Conservation (phyloP, 768 basidiomycete species). For the Gautieria morchelliformis region DNA sequence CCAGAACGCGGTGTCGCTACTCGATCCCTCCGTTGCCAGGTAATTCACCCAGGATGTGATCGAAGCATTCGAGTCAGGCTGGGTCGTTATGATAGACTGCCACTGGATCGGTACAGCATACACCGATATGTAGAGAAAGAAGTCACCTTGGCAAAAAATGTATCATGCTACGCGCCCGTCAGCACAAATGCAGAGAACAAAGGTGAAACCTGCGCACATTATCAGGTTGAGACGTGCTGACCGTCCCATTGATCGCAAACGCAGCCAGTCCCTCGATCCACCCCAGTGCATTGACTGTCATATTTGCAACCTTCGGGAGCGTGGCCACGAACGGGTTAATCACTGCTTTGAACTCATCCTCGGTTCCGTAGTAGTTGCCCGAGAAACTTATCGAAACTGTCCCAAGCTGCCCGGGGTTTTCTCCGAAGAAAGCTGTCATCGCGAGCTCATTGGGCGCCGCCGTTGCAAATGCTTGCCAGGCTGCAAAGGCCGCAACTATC, state of each 20-base stretch:
- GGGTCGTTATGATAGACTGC: conserved; percentile 9
- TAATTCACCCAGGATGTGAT: conserved; percentile 29
- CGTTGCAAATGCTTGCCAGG: conserved; percentile 13
- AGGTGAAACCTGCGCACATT: background rate
- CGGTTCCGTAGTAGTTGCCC: conserved; percentile 13
- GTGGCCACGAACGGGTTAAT: conserved; percentile 6
- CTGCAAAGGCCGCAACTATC: conserved; percentile 20
- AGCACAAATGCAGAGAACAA: background rate
- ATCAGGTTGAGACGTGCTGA: conserved; percentile 11
- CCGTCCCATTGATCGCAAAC: conserved; percentile 6
- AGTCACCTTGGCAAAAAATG: conserved; percentile 14
- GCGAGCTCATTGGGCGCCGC: conserved; percentile 11
- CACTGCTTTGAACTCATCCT: conserved; percentile 6
- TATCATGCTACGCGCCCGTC: conserved; percentile 7
- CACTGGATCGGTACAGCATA: background rate
- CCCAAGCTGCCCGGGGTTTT: background rate
- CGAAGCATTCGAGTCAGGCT: conserved; percentile 15
- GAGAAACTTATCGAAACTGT: conserved; percentile 2
- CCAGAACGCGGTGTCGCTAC: conserved; percentile 25
- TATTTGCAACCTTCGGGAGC: background rate
- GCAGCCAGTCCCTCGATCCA: conserved; percentile 12
- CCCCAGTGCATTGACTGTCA: conserved; percentile 3
- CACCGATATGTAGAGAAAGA: no score
- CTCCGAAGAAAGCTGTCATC: background rate
- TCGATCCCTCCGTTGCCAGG: conserved; percentile 30